Conservation (phyloP, 208 protist species). For the Naegleria fowleri region DNA sequence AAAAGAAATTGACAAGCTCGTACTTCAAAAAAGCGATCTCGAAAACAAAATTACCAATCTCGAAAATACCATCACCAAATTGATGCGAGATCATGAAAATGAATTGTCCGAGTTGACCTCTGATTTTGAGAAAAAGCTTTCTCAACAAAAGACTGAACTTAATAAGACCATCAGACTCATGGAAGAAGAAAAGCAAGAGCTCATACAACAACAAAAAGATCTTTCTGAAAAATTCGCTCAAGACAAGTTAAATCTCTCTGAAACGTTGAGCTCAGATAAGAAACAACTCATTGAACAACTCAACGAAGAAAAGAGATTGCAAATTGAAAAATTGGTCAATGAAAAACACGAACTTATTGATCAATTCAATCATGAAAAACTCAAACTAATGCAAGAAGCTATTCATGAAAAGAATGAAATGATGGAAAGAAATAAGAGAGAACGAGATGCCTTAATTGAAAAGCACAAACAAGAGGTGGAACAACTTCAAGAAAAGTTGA, state of each 20-base stretch:
- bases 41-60: neutral
- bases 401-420: neutral
- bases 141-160: neutral
- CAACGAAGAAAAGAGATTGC: neutral
- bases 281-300: neutral
- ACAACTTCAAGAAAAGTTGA: neutral
- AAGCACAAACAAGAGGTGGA: neutral
- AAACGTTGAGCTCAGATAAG: neutral
- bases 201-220: neutral
- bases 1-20: neutral
- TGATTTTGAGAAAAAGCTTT: neutral
- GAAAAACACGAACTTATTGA: neutral
- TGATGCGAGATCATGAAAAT: neutral
- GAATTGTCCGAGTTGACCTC: neutral
- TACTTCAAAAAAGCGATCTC: neutral
- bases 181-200: neutral
- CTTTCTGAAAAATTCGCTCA: neutral
- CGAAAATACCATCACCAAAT: neutral
- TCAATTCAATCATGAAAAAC: neutral
- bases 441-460: neutral
- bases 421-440: neutral
- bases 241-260: neutral
- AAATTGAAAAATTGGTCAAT: neutral
- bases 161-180: neutral
- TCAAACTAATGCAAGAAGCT: neutral